These are phyloP conservation scores for Calvatia gigantea DNA, from an alignment of 768 basidiomycete species.

Conservation along the genomic window DNA sequence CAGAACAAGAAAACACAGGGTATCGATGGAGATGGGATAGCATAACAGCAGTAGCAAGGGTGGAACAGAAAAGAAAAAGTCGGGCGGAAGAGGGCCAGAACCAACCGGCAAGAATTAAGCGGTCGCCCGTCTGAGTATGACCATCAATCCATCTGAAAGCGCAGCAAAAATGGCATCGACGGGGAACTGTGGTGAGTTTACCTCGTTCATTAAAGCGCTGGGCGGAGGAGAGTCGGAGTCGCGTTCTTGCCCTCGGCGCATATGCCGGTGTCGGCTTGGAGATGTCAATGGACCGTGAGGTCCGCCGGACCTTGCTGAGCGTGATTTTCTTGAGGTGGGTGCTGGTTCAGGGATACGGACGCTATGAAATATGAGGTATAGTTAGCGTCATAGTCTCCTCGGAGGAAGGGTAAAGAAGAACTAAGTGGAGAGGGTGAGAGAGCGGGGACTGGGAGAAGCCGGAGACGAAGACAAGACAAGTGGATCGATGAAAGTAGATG, in stretches of 20 bases:
- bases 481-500: not conserved
- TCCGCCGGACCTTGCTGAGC: conserved; percentile 3
- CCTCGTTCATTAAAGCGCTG: conserved; percentile 6
- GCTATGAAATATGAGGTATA: not conserved
- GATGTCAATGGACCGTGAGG: conserved; percentile 4
- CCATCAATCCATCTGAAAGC: conserved; percentile 81
- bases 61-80: not conserved
- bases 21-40: not conserved
- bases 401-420: not conserved
- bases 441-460: not conserved
- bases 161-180: conserved; percentile 85
- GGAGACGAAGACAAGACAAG: not conserved
- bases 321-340: conserved; percentile 5
- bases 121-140: conserved; percentile 60
- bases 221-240: not conserved
- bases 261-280: conserved; percentile 15
- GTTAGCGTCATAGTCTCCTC: not conserved
- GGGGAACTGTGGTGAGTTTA: conserved; percentile 32
- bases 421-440: not conserved
- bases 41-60: not conserved
- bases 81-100: not conserved
- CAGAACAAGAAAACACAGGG: not conserved
- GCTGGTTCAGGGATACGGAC: conserved; percentile 8
- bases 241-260: conserved; percentile 17
- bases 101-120: conserved; percentile 4